Conservation (phyloP, 495 filamentous ascomycete species). For the Podospora australis region DNA sequence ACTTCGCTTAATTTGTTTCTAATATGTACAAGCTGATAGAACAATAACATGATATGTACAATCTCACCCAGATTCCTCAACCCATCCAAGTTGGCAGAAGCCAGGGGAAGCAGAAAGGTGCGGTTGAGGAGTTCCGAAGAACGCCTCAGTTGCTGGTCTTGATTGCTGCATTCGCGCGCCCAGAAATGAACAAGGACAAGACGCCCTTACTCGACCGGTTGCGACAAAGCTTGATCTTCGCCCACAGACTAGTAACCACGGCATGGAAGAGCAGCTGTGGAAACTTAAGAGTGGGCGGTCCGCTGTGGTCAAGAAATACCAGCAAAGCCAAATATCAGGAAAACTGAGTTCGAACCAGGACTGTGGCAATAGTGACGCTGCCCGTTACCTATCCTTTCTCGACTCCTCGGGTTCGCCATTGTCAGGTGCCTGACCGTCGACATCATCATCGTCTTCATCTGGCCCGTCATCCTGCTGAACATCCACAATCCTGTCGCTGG, state of each 20-base stretch:
- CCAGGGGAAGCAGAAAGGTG: conserved; percentile 11
- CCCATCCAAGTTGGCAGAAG: conserved; percentile 7
- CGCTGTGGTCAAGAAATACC: too few species aligned
- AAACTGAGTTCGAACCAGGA: too few species aligned
- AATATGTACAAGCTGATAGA: not conserved
- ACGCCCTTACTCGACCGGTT: conserved; percentile 33
- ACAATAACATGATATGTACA: conserved; percentile 9
- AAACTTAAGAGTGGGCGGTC: conserved; percentile 91
- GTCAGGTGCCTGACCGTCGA: conserved; percentile 6
- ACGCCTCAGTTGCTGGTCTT: conserved; percentile 4
- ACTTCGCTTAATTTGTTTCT: too few species aligned
- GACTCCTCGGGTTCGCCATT: conserved; percentile 12
- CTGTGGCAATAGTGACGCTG: too few species aligned
- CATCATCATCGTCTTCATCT: conserved; percentile 56
- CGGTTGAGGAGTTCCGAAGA: conserved; percentile 13
- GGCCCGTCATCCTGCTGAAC: conserved; percentile 64
- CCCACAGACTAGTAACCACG: conserved; percentile 92
- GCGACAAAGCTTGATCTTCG: conserved; percentile 60
- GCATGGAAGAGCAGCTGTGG: conserved; percentile 64
- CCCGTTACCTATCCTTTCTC: conserved; percentile 19
- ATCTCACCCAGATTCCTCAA: conserved; percentile 14
- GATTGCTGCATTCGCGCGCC: conserved; percentile 19
- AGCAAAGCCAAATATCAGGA: too few species aligned
- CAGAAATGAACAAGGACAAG: conserved; percentile 31
- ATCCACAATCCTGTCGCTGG: conserved; percentile 73